These are phyloP conservation scores for Cadophora sp. DNA, from an alignment of 2,329 filamentous ascomycete genomes.

Conservation along the genomic window DNA sequence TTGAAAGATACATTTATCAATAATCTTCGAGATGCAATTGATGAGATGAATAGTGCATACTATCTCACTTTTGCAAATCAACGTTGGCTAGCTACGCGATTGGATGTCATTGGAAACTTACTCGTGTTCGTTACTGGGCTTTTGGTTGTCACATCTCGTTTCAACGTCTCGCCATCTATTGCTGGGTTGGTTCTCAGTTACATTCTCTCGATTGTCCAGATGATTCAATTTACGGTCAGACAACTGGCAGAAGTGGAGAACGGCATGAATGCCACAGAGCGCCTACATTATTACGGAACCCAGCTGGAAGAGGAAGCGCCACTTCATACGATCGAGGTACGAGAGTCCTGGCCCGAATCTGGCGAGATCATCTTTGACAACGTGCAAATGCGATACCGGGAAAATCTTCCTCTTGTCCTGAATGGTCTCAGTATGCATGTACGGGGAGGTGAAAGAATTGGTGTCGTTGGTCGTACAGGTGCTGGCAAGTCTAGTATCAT, in stretches of 20 bases:
- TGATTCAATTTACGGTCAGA: constrained; percentile 94
- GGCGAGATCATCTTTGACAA: constrained; percentile 81
- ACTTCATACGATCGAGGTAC: constrained; percentile 75
- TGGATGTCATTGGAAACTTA: constrained; percentile 83
- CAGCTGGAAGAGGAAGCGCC: constrained; percentile 89
- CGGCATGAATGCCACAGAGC: constrained; percentile 96
- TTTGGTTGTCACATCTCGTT: constrained; percentile 89
- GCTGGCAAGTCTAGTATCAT: constrained; percentile 87
- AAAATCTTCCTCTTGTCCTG: constrained; percentile 74
- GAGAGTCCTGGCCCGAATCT: constrained; percentile 80
- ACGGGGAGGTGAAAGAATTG: constrained; percentile 77
- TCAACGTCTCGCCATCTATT: constrained; percentile 83
- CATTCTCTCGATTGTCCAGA: constrained; percentile 90
- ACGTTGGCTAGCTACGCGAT: constrained; percentile 85
- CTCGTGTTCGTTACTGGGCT: constrained; percentile 90
- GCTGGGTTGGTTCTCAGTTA: constrained; percentile 90
- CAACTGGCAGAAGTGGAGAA: constrained; percentile 97
- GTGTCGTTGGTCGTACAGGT: constrained; percentile 81
- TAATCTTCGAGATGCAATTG: constrained; percentile 75
- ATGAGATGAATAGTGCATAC: constrained; percentile 93
- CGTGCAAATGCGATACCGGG: constrained; percentile 81
- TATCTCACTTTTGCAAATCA: constrained; percentile 96
- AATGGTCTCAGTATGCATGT: constrained; percentile 76
- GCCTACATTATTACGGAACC: constrained; percentile 87
- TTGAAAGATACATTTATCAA: constrained; percentile 76